These are phyloP conservation scores for Globisporangium radiosum DNA, from an alignment of 352 stramenopile genomes.

Conservation along the genomic window DNA sequence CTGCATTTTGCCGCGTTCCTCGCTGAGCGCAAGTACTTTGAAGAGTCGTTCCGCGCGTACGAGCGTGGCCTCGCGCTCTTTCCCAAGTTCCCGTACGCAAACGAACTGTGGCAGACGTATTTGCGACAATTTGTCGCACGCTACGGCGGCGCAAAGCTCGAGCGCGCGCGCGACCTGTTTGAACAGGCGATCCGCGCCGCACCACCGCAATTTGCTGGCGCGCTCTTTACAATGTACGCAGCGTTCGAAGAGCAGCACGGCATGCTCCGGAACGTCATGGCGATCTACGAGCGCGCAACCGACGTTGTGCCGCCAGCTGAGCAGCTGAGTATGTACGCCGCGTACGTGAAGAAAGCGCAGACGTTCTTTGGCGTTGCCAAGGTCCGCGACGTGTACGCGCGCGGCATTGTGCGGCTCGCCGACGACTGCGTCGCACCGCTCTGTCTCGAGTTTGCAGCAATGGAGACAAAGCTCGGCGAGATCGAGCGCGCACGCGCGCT, in stretches of 20 bases:
- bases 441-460: slow-evolving; percentile 94
- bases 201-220: slow-evolving; percentile 84
- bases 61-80: slow-evolving; percentile 83
- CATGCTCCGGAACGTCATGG: slow-evolving; percentile 94
- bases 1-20: slow-evolving; percentile 97
- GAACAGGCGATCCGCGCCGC: slow-evolving; percentile 89
- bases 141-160: slow-evolving; percentile 95
- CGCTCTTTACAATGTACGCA: slow-evolving; percentile 83
- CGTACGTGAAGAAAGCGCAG: slow-evolving; percentile 94
- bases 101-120: slow-evolving; percentile 96
- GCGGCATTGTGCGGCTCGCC: slow-evolving; percentile 90
- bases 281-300: slow-evolving; percentile 94
- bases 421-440: slow-evolving; percentile 90
- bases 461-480: slow-evolving; percentile 96
- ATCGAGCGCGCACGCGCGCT: slow-evolving; percentile 95
- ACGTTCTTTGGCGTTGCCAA: slow-evolving; percentile 95
- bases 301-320: slow-evolving; percentile 81
- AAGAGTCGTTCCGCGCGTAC: slow-evolving; percentile 93
- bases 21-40: slow-evolving; percentile 97
- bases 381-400: slow-evolving; percentile 95
- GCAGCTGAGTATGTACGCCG: slow-evolving; percentile 91
- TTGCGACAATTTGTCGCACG: slow-evolving; percentile 93
- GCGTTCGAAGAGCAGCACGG: slow-evolving; percentile 96
- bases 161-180: slow-evolving; percentile 96
- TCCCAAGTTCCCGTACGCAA: slow-evolving; percentile 91